Percentiles rank a stretch among this genome's conserved stretches.
phyloP scores from a whole-genome alignment of 768 basidiomycete species.

The Rhizopogon vinicolor region DNA sequence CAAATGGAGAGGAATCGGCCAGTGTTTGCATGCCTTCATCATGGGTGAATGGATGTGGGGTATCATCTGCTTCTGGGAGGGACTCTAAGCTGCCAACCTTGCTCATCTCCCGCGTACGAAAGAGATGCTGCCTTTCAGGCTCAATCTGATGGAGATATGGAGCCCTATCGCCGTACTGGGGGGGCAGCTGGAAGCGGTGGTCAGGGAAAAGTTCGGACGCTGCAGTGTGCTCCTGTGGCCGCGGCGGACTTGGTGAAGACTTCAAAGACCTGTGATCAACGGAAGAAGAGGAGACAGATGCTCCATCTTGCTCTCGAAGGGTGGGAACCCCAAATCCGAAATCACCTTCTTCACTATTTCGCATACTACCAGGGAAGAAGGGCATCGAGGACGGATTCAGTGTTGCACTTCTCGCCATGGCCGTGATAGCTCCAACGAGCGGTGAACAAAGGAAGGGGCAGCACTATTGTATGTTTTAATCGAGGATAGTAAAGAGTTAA shows the following conservation, averaged over 20 bases:
- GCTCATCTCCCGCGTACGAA: slow-evolving; percentile 44
- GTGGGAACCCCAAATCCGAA: slow-evolving; percentile 43
- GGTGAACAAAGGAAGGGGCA: slow-evolving; percentile 15
- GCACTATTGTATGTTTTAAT: slow-evolving; percentile 8
- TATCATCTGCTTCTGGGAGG: slow-evolving; percentile 53
- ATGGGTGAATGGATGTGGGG: slow-evolving; percentile 29
- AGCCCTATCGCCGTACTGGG: slow-evolving; percentile 35
- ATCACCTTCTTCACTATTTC: slow-evolving; percentile 53
- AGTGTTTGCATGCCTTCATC: slow-evolving; percentile 22
- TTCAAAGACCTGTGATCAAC: slow-evolving; percentile 63
- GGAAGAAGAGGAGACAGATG: slow-evolving; percentile 55
- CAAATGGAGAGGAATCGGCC: slow-evolving; percentile 31
- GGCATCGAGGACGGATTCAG: slow-evolving; percentile 81
- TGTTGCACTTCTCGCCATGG: slow-evolving; percentile 72
- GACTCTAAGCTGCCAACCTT: slow-evolving; percentile 46
- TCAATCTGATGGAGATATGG: slow-evolving; percentile 46
- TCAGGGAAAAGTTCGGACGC: slow-evolving; percentile 15
- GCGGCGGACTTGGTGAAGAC: slow-evolving; percentile 65
- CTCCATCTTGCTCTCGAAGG: slow-evolving; percentile 38
- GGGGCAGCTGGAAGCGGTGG: slow-evolving; percentile 33
- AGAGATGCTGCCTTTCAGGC: slow-evolving; percentile 36
- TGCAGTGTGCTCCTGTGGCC: slow-evolving; percentile 22
- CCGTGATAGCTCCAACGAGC: slow-evolving; percentile 16
- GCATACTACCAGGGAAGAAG: slow-evolving; percentile 70
- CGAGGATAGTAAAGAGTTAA: too few relatives aligned